phyloP scores from a whole-genome alignment of 2,329 filamentous ascomycete genomes.

The Didymella keratinophila region DNA sequence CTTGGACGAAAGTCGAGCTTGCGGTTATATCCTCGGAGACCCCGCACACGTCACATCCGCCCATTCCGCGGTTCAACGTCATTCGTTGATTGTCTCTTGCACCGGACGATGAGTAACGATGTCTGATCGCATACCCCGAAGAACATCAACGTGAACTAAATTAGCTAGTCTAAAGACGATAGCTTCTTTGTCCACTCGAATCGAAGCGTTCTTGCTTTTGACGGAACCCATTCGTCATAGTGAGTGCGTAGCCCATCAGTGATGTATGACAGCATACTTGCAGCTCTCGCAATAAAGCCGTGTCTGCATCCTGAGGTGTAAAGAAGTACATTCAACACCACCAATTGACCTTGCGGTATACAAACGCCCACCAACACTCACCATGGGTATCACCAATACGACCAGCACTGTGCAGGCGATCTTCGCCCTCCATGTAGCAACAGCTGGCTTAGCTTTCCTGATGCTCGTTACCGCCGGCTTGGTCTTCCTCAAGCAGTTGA shows the following conservation, averaged over 20 bases:
- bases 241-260: slow-evolving; percentile 6
- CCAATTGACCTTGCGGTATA: slow-evolving; percentile 7
- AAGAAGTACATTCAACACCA: not conserved
- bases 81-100: slow-evolving; percentile 1
- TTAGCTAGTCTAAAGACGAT: slow-evolving; percentile 1
- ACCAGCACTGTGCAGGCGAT: slow-evolving; percentile 28
- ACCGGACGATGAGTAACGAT: not conserved
- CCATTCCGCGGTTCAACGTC: slow-evolving; percentile 17
- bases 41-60: slow-evolving; percentile 17
- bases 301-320: not conserved
- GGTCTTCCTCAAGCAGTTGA: slow-evolving; percentile 22
- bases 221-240: slow-evolving; percentile 17
- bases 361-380: not conserved
- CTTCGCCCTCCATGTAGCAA: slow-evolving; percentile 28
- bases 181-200: slow-evolving; percentile 4
- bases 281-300: slow-evolving; percentile 11
- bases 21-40: not conserved
- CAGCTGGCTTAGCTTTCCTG: slow-evolving; percentile 22
- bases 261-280: slow-evolving; percentile 16
- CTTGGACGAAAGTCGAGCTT: not conserved
- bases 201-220: not conserved
- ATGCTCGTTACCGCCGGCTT: slow-evolving; percentile 22
- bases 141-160: slow-evolving; percentile 3
- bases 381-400: slow-evolving; percentile 24
- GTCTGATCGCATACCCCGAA: not conserved